A percentile compares a stretch with the other conserved stretches of the same genome.
Evolutionary conservation across 257 asterid species (phyloP).

Genomic region (Lantana camara): DNA sequence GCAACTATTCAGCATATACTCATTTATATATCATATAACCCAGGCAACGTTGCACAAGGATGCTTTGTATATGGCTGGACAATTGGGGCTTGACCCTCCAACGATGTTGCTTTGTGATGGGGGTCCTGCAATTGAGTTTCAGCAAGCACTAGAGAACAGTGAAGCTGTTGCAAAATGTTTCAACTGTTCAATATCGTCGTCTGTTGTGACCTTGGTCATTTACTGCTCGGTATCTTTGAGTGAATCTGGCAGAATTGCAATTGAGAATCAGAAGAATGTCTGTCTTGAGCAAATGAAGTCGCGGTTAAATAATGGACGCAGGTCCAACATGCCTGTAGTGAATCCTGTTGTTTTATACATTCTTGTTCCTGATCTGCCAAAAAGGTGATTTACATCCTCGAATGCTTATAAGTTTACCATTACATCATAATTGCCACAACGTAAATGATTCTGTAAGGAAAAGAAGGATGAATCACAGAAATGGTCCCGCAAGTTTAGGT

Average conservation of each 20-base stretch:
- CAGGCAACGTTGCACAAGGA: conserved; percentile 89
- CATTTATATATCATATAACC: conserved; percentile 27
- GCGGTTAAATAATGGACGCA: conserved; percentile 42
- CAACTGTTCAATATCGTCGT: conserved; percentile 67
- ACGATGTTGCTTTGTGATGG: conserved; percentile 75
- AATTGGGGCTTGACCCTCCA: conserved; percentile 92
- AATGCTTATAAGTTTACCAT: conserved; percentile 14
- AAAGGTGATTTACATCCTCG: conserved; percentile 57
- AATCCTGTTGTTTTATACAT: conserved; percentile 65
- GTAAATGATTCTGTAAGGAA: neutral
- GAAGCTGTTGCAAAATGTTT: conserved; percentile 85
- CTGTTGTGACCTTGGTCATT: conserved; percentile 59
- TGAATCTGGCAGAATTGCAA: conserved; percentile 52
- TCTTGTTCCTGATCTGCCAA: conserved; percentile 97
- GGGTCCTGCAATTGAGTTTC: conserved; percentile 71
- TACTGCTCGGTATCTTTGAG: conserved; percentile 70
- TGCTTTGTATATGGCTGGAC: conserved; percentile 94
- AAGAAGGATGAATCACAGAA: too few species aligned
- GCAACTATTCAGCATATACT: conserved; percentile 18
- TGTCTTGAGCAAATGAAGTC: conserved; percentile 60
- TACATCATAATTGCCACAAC: conserved; percentile 10
- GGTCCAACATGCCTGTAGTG: conserved; percentile 33
- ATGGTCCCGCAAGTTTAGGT: too few species aligned
- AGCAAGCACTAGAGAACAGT: conserved; percentile 67
- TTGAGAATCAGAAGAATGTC: conserved; percentile 57